These are phyloP conservation scores for Amanita brunnescens DNA, from an alignment of 768 basidiomycete species.

Conservation along the genomic window DNA sequence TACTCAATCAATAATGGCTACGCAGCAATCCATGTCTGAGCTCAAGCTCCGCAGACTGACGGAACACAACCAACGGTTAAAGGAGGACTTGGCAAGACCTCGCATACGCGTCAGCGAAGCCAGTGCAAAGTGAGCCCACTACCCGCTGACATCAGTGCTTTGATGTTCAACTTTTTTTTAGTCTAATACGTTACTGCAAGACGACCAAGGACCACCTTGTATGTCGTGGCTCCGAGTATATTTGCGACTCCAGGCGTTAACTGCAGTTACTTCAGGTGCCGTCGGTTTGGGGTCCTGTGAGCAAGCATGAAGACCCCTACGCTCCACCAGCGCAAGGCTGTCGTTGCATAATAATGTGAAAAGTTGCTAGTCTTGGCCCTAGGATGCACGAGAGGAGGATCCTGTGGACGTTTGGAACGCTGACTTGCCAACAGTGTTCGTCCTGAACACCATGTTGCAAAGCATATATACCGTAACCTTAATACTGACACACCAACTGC, in stretches of 20 bases:
- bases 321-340: conserved; percentile 72
- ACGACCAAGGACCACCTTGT: conserved; percentile 87
- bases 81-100: conserved; percentile 86
- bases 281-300: conserved; percentile 89
- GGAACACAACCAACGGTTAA: conserved; percentile 87
- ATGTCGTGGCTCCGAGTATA: conserved; percentile 22
- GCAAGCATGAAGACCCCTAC: conserved; percentile 89
- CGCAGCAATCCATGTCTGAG: conserved; percentile 90
- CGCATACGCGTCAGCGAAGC: conserved; percentile 90
- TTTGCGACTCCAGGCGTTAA: conserved; percentile 5
- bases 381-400: not conserved
- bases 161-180: conserved; percentile 21
- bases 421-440: not conserved
- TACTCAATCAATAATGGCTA: conserved; percentile 5
- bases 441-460: conserved; percentile 1
- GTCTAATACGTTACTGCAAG: conserved; percentile 91
- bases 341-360: conserved; percentile 66
- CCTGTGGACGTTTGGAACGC: not conserved
- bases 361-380: not conserved
- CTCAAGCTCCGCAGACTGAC: conserved; percentile 89
- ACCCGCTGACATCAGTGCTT: not conserved
- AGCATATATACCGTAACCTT: conserved; percentile 18
- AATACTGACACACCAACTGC: conserved; percentile 13
- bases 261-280: conserved; percentile 51
- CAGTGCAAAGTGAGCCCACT: conserved; percentile 58